Percentiles rank a stretch among this genome's conserved stretches.
Conservation (phyloP, 2,329 filamentous ascomycete species). For the Cladobotryum mycophilum region DNA sequence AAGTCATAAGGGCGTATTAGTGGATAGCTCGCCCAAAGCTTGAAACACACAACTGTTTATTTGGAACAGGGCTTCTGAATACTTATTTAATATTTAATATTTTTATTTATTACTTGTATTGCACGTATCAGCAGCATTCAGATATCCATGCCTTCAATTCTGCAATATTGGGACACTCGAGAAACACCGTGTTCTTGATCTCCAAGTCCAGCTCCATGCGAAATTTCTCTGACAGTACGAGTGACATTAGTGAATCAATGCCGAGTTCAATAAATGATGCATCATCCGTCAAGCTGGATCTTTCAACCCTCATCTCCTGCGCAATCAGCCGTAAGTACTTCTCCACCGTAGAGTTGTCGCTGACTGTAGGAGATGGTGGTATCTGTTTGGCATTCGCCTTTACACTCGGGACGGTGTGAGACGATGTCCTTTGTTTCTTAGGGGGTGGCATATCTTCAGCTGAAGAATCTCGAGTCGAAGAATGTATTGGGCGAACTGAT, state of each 20-base stretch:
- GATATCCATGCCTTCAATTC: neutral
- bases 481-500: neutral
- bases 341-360: neutral
- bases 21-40: no score
- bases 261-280: constrained; percentile 51
- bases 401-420: no score
- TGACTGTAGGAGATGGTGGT: neutral
- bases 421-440: neutral
- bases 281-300: constrained; percentile 49
- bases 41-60: no score
- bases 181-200: constrained; percentile 11
- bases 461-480: neutral
- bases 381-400: no score
- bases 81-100: no score
- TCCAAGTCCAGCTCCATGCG: constrained; percentile 10
- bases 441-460: neutral
- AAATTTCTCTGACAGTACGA: constrained; percentile 22
- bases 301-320: constrained; percentile 46
- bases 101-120: no score
- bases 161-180: constrained; percentile 10
- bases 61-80: no score
- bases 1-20: no score
- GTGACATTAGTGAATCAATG: constrained; percentile 54
- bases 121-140: no score
- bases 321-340: constrained; percentile 35